phyloP scores from a whole-genome alignment of 164 flowering plant species.

The Warburgia ugandensis region DNA sequence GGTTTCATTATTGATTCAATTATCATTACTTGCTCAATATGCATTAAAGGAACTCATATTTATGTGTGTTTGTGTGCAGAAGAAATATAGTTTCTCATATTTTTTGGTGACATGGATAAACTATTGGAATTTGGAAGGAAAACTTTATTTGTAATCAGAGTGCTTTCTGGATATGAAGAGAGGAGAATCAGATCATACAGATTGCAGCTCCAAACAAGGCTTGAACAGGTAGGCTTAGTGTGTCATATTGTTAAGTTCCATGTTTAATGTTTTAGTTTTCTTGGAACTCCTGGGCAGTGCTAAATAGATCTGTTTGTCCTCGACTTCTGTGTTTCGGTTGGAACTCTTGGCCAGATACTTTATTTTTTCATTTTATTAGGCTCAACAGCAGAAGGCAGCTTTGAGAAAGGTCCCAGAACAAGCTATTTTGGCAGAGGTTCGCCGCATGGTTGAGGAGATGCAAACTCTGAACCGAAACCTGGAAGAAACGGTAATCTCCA shows the following conservation, averaged over 20 bases:
- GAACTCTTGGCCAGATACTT: too few relatives aligned
- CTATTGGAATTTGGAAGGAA: slow-evolving; percentile 68
- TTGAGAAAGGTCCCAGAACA: slow-evolving; percentile 69
- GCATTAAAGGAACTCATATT: too few relatives aligned
- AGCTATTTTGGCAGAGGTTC: slow-evolving; percentile 68
- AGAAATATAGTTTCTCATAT: not conserved
- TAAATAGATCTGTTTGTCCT: too few relatives aligned
- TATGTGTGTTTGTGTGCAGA: too few relatives aligned
- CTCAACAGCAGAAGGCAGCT: slow-evolving; percentile 56
- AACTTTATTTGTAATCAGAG: slow-evolving; percentile 72
- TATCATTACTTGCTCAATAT: too few relatives aligned
- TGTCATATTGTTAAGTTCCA: too few relatives aligned
- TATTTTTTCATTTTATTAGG: slow-evolving; percentile 33
- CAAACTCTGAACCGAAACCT: slow-evolving; percentile 51
- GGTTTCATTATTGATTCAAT: too few relatives aligned
- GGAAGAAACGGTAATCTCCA: slow-evolving; percentile 63
- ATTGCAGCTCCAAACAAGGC: slow-evolving; percentile 48
- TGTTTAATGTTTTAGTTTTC: too few relatives aligned
- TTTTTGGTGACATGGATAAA: slow-evolving; percentile 41
- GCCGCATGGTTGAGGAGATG: slow-evolving; percentile 95
- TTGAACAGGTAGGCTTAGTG: slow-evolving; percentile 41
- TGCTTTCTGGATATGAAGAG: slow-evolving; percentile 90
- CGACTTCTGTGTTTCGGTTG: too few relatives aligned
- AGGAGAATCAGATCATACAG: slow-evolving; percentile 58
- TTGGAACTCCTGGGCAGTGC: too few relatives aligned